Base-by-base conservation (phyloP, 2,329 filamentous ascomycete genomes). In the Thermochaetoides dissita region DNA sequence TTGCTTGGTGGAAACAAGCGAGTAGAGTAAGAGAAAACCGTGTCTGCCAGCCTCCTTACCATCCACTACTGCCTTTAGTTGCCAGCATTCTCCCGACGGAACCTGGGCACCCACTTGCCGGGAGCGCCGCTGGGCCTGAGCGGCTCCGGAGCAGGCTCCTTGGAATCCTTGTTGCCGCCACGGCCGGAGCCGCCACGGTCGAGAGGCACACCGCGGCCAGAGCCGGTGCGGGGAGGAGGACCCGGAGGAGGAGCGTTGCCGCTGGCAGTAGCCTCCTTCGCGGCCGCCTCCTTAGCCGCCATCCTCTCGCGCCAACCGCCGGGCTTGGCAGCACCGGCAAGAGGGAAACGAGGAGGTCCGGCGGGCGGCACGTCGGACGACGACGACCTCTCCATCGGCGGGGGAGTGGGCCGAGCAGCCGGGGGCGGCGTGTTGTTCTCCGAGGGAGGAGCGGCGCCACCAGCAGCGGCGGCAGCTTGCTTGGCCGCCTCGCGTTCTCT, bases 401-500 rank as follows among this genome's bases (percentile, higher is more conserved):
- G 49, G 28, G 55, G 42, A 36, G 44, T 48, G 24, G 55, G 55
- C 29, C 60, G 59, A n/a, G 57, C 53, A 7, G 58, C 53, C 2
- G 60, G 53, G 32, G 49, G 39, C 12, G 49, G 42, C 17, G 57
- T 49, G 7, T 57, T 10, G 32, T 34, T 11, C n/a, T 11, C 34
- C 9, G 9, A 10, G 17, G 34, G 42, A 12, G 55, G 45, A 10
- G 57, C 54, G 8, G 60, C 53, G 31, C 59, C 55, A 42, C 55
- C 55, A 8, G 57, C 53, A 32, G 7, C 41, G 6, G 10, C 36
- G 8, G 64, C 57, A 53, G 54, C 53, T 5, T 24, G 17, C 56
- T 55, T 69, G 46, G 67, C 63, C 39, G 74, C 76, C 61, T 85
- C 74, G 54, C 81, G 79, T 30, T 86, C 81, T 59, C 82, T 78